Conservation (phyloP, 208 protist species). For the Leishmania guyanensis region DNA sequence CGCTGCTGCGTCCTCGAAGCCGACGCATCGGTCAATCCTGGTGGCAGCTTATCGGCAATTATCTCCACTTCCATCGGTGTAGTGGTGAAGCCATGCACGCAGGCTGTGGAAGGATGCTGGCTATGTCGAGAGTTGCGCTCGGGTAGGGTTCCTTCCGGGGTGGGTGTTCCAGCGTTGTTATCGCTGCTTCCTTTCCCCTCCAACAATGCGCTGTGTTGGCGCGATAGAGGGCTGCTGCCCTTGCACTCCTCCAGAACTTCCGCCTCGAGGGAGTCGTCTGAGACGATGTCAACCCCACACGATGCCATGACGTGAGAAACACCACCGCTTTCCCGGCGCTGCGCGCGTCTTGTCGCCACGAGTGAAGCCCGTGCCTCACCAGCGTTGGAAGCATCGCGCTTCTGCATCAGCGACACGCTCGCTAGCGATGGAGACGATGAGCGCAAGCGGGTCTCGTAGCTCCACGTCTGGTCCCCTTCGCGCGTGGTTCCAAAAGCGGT, state of each 20-base stretch:
- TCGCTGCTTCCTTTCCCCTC: neutral
- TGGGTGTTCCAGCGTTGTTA: neutral
- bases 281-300: slow-evolving; percentile 11
- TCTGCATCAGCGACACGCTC: neutral
- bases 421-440: slow-evolving; percentile 4
- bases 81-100: slow-evolving; percentile 3
- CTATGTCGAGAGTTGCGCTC: neutral
- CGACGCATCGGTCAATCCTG: neutral
- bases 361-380: neutral
- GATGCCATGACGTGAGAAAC: neutral
- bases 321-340: neutral
- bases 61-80: neutral
- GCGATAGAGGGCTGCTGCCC: neutral
- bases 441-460: neutral
- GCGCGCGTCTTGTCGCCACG: neutral
- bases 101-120: slow-evolving; percentile 24
- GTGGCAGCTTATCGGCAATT: neutral
- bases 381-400: neutral
- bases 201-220: neutral
- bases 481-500: slow-evolving; percentile 16
- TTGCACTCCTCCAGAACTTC: slow-evolving; percentile 26
- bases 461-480: slow-evolving; percentile 11
- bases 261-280: slow-evolving; percentile 33
- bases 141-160: neutral
- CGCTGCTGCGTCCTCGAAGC: slow-evolving; percentile 16